Conservation (phyloP, 257 asterid genomes). For the Primulina tabacum region DNA sequence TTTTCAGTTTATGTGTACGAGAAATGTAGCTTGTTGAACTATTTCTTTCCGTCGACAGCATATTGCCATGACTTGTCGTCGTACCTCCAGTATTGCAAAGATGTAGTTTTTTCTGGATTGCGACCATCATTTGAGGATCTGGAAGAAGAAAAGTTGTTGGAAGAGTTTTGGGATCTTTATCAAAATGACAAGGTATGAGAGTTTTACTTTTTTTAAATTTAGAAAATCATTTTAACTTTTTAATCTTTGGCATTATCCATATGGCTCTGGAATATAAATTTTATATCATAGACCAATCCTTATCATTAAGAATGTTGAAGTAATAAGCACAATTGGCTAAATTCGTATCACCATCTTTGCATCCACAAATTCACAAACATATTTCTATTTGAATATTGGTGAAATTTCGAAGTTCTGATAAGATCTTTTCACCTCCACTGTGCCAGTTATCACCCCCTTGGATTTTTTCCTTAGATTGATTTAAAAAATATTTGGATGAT, state of each 20-base stretch:
- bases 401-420: not conserved
- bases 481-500: not conserved
- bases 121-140: slow-evolving; percentile 42
- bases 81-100: slow-evolving; percentile 64
- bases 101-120: slow-evolving; percentile 65
- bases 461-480: not conserved
- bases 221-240: too few species aligned
- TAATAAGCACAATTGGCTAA: not conserved
- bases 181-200: slow-evolving; percentile 48
- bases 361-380: not conserved
- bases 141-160: slow-evolving; percentile 47
- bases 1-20: slow-evolving; percentile 9
- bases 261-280: not conserved
- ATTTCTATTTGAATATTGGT: not conserved
- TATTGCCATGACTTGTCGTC: slow-evolving; percentile 48
- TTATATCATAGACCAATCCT: not conserved
- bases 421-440: not conserved
- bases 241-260: not conserved
- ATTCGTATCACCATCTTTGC: not conserved
- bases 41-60: slow-evolving; percentile 38
- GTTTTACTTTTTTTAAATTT: not conserved
- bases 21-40: not conserved
- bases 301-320: not conserved
- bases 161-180: slow-evolving; percentile 56
- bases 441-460: not conserved